Evolutionary conservation across 345 rosid genomes (phyloP), one percentile per base, ranked within the genome.

Genomic region (Eucalyptus caleyi): DNA sequence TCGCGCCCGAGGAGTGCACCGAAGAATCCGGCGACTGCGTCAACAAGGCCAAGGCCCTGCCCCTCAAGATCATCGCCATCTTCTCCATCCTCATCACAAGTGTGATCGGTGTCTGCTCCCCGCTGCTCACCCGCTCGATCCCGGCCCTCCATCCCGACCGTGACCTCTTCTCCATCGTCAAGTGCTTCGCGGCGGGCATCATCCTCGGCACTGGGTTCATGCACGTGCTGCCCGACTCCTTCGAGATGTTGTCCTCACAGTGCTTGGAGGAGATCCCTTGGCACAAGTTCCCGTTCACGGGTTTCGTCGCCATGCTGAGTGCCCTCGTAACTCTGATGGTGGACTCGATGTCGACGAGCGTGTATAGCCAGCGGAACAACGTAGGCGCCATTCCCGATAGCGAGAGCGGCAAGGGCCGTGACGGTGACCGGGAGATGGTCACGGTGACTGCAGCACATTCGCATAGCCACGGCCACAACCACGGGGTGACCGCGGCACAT

Each of bases 211-310:
- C 99, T 2, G 99, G 96, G 19, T 97, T 95, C 92, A 96, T 95
- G 94, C 99, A 97, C 60, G 97, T 96, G 15, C 87, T 96, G 82
- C 99, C 98, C 4, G 97, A 97, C 89, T 95, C 99, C 42, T 96
- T 95, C 60, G 96, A 94, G 72, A 93, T 93, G 95, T 91, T 97
- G 89, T 90, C 93, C 4, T 97, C 98, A 0, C n/a, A 40, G 13
- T 96, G 98, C 90, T 91, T 97, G 90, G 12, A 87, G 4, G 94
- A 95, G 6, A 91, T 90, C 16, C 98, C 96, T 2, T 96, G 99
- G 98, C 96, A 94, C 87, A 96, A 95, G 67, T 96, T 96, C 89
- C 98, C 99, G 3, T 96, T 97, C 50, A 90, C 97, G 2, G 97
- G 97, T 3, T 97, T 97, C 89, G 95, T 93, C 5, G 96, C 99